Evolutionary conservation across 1,284 basidiomycete species (phyloP).

Genomic region (Marasmius sp.): DNA sequence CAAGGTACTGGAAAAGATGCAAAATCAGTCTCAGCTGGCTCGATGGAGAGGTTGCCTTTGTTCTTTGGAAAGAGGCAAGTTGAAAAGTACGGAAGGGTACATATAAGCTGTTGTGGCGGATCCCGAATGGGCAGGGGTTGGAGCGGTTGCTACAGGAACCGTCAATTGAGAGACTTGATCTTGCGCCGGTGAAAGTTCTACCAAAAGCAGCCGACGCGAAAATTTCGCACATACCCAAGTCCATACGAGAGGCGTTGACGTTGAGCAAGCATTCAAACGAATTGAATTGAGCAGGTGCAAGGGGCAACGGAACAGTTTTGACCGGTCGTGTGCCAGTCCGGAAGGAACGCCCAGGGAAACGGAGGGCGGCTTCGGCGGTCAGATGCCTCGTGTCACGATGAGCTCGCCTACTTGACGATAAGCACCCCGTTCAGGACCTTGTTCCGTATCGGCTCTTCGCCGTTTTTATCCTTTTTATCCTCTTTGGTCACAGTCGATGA

Average conservation of each 20-base stretch:
- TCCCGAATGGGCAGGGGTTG: background rate
- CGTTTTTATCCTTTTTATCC: no score
- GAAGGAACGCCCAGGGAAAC: no score
- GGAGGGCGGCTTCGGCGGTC: background rate
- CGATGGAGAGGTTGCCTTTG: no score
- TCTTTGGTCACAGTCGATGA: background rate
- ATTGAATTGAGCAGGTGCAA: background rate
- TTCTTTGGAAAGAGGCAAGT: no score
- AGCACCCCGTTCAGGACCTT: no score
- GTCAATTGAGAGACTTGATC: constrained; percentile 4
- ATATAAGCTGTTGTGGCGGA: no score
- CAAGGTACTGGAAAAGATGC: background rate
- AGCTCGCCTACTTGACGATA: background rate
- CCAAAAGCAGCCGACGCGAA: background rate
- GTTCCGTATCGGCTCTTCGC: no score
- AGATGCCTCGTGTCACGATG: background rate
- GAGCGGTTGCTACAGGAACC: constrained; percentile 16
- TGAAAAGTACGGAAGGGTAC: no score
- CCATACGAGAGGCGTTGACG: background rate
- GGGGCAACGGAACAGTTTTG: background rate
- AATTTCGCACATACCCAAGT: background rate
- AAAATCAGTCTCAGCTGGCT: no score
- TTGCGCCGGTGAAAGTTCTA: background rate
- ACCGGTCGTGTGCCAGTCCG: no score
- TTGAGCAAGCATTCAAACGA: background rate